Percentiles rank a stretch among this genome's conserved stretches.
These are phyloP conservation scores for Syzygium oleosum DNA, from an alignment of 345 rosid genomes.

Conservation along the genomic window DNA sequence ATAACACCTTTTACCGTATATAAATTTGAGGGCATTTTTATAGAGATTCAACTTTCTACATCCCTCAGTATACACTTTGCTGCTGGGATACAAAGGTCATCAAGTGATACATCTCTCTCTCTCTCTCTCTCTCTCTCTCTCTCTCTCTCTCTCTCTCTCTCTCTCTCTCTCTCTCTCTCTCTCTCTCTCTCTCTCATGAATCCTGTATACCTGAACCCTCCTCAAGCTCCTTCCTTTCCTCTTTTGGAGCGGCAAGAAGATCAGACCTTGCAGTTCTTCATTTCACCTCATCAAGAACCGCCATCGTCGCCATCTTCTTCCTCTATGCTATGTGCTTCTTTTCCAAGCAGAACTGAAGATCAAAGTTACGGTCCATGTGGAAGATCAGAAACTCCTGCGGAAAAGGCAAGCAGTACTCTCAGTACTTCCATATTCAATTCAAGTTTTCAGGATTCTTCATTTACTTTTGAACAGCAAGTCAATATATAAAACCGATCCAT, in stretches of 20 bases:
- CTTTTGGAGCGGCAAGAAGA: conserved; percentile 15
- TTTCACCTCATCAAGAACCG: not conserved
- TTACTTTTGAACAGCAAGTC: not conserved
- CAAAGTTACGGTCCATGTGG: not conserved
- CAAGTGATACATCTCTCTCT: not conserved
- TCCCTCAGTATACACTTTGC: not conserved
- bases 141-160: not conserved
- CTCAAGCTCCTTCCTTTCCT: conserved; percentile 14
- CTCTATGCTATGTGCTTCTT: not conserved
- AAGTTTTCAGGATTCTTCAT: not conserved
- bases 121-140: not conserved
- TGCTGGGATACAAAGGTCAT: not conserved
- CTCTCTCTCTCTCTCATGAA: conserved; percentile 15
- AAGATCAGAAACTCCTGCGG: not conserved
- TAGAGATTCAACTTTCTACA: not conserved
- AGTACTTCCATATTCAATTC: not conserved
- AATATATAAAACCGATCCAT: not conserved
- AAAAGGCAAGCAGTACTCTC: not conserved
- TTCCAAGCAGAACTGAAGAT: not conserved
- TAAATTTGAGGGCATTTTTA: not conserved
- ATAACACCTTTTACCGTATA: not conserved
- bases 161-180: not conserved
- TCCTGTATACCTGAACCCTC: conserved; percentile 20
- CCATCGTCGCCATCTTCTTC: not conserved
- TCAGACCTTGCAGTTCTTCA: conserved; percentile 1